phyloP scores from a whole-genome alignment of 306 rosid species.

The Rosa persica region DNA sequence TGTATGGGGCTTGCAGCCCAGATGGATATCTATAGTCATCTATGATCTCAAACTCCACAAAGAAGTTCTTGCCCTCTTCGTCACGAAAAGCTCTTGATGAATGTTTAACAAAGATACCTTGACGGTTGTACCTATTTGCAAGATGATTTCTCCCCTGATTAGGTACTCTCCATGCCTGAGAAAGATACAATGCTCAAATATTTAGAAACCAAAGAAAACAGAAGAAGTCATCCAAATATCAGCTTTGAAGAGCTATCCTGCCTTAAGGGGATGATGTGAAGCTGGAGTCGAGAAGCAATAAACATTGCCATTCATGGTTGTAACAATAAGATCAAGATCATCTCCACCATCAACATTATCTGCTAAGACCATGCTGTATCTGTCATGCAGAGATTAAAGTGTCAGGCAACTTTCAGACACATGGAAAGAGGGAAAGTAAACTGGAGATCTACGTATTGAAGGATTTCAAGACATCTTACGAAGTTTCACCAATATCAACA shows the following conservation, averaged over 20 bases:
- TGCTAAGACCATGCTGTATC: slow-evolving; percentile 98
- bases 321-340: slow-evolving; percentile 90
- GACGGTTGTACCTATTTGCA: slow-evolving; percentile 65
- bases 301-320: slow-evolving; percentile 97
- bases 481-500: slow-evolving; percentile 98
- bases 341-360: slow-evolving; percentile 99
- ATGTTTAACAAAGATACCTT: slow-evolving; percentile 77
- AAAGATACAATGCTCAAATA: slow-evolving; percentile 12
- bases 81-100: slow-evolving; percentile 95
- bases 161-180: slow-evolving; percentile 80
- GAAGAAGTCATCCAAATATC: slow-evolving; percentile 21
- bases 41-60: slow-evolving; percentile 87
- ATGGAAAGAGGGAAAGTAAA: slow-evolving; percentile 19
- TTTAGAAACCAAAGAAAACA: neutral
- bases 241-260: slow-evolving; percentile 34
- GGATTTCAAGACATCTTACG: slow-evolving; percentile 59
- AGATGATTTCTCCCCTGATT: slow-evolving; percentile 84
- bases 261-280: slow-evolving; percentile 95
- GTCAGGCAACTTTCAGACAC: slow-evolving; percentile 11
- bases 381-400: slow-evolving; percentile 38
- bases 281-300: slow-evolving; percentile 95
- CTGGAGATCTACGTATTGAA: slow-evolving; percentile 16
- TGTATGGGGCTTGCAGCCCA: slow-evolving; percentile 87
- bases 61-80: slow-evolving; percentile 94
- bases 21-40: slow-evolving; percentile 83